Evolutionary conservation across 805 yeast genomes (phyloP).

Genomic region (Spathaspora passalidarum): DNA sequence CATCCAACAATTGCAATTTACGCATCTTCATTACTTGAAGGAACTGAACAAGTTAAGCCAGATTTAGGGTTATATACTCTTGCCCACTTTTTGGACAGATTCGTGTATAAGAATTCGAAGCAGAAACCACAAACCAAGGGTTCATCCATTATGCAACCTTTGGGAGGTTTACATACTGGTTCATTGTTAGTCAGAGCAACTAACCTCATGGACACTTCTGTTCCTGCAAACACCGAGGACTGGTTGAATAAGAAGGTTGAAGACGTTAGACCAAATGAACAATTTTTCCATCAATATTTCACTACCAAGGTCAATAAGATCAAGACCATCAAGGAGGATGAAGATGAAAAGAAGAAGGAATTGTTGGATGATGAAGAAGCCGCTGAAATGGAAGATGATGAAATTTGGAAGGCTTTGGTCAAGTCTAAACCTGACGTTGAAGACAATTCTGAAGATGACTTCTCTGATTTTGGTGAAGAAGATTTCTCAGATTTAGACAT

Average conservation of each 20-base stretch:
- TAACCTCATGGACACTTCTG: slow-evolving; percentile 31
- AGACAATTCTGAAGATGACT: slow-evolving; percentile 29
- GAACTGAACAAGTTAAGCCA: slow-evolving; percentile 63
- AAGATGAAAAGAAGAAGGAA: slow-evolving; percentile 12
- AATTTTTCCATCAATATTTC: slow-evolving; percentile 85
- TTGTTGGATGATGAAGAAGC: slow-evolving; percentile 42
- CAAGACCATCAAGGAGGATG: slow-evolving; percentile 25
- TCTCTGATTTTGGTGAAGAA: slow-evolving; percentile 44
- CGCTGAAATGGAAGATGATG: slow-evolving; percentile 59
- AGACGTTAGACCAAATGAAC: slow-evolving; percentile 81
- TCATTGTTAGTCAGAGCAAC: slow-evolving; percentile 67
- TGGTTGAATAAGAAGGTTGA: slow-evolving; percentile 68
- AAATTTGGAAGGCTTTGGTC: slow-evolving; percentile 78
- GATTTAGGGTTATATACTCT: slow-evolving; percentile 87
- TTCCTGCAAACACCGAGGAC: slow-evolving; percentile 80
- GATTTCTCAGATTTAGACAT: slow-evolving; percentile 37
- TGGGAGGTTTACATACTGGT: slow-evolving; percentile 80
- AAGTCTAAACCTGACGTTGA: slow-evolving; percentile 66
- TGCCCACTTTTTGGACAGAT: slow-evolving; percentile 89
- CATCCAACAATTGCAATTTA: slow-evolving; percentile 90
- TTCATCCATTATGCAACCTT: slow-evolving; percentile 94
- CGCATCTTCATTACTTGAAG: slow-evolving; percentile 61
- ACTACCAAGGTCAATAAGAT: slow-evolving; percentile 49
- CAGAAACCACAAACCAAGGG: slow-evolving; percentile 75
- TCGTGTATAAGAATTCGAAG: slow-evolving; percentile 91